A percentile compares a stretch with the other conserved stretches of the same genome.
phyloP scores from a whole-genome alignment of 2,329 filamentous ascomycete species.

The Rhinocladiella similis region DNA sequence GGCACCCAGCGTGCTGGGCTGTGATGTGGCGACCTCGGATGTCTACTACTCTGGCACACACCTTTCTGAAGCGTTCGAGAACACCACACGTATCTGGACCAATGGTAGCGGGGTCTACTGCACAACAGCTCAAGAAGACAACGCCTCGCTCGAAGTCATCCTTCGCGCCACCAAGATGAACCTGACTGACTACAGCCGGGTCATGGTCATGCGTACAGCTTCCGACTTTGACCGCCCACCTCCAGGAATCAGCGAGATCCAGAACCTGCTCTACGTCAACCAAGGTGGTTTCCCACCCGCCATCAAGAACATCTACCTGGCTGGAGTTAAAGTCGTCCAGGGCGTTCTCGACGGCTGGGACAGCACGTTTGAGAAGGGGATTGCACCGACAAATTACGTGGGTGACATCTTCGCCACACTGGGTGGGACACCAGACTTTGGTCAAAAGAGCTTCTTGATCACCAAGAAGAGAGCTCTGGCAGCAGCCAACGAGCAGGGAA shows the following conservation, averaged over 20 bases:
- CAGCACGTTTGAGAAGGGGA: constrained; percentile 56
- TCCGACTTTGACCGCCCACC: constrained; percentile 73
- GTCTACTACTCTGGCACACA: constrained; percentile 68
- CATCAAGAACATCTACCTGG: constrained; percentile 65
- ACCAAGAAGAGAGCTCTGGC: constrained; percentile 4
- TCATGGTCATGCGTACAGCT: constrained; percentile 68
- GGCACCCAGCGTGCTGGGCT: constrained; percentile 59
- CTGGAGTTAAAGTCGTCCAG: constrained; percentile 64
- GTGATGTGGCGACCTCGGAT: constrained; percentile 69
- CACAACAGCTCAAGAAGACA: constrained; percentile 72
- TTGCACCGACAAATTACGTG: constrained; percentile 64
- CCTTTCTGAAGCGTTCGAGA: constrained; percentile 64
- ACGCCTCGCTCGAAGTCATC: constrained; percentile 66
- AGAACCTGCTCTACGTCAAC: constrained; percentile 61
- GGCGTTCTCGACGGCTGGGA: constrained; percentile 66
- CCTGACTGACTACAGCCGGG: constrained; percentile 64
- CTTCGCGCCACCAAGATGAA: constrained; percentile 59
- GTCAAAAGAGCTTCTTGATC: constrained; percentile 35
- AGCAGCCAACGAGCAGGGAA: constrained; percentile 35
- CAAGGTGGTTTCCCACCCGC: constrained; percentile 66
- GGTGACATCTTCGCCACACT: constrained; percentile 71
- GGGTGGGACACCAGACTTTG: constrained; percentile 66
- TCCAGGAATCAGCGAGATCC: constrained; percentile 54
- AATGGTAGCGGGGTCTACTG: constrained; percentile 69
- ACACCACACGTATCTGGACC: constrained; percentile 63